These are phyloP conservation scores for Rhytidiadelphus loreus DNA, from an alignment of 225 moss, liverwort and hornwort species.

Conservation along the genomic window DNA sequence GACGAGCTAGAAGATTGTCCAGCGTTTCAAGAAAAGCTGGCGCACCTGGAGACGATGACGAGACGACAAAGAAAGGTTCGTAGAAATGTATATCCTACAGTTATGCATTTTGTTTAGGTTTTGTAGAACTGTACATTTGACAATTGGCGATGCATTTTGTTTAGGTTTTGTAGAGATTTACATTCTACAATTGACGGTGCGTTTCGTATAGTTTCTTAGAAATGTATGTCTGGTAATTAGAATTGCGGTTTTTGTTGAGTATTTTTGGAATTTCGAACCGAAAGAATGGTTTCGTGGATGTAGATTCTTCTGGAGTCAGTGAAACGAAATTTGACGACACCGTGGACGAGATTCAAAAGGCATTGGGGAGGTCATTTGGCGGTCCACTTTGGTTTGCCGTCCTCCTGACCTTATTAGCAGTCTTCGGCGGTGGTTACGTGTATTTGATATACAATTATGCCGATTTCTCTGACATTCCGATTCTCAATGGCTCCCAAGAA, in stretches of 20 bases:
- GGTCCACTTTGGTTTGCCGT: conserved; percentile 67
- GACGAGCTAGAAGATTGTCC: conserved; percentile 6
- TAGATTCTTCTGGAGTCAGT: neutral
- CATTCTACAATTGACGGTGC: neutral
- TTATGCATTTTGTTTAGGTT: neutral
- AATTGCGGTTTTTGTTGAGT: neutral
- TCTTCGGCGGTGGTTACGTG: conserved; percentile 76
- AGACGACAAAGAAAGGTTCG: conserved; percentile 8
- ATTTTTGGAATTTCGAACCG: neutral
- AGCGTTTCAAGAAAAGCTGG: conserved; percentile 28
- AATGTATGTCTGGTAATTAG: neutral
- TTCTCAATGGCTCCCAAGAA: conserved; percentile 43
- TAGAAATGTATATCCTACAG: neutral
- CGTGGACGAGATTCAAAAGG: conserved; percentile 55
- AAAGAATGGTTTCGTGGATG: neutral
- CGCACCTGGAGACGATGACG: conserved; percentile 29
- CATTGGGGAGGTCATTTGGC: conserved; percentile 61
- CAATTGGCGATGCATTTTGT: neutral
- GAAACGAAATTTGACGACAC: conserved; percentile 13
- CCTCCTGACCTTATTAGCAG: conserved; percentile 46
- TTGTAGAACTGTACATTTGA: neutral
- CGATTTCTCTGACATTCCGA: conserved; percentile 79
- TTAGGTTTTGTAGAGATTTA: neutral
- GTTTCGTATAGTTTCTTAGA: neutral
- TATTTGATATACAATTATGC: conserved; percentile 69